Evolutionary conservation across 2,329 filamentous ascomycete genomes (phyloP), one percentile per base, ranked within the genome.

Genomic region (Talaromyces sp.): DNA sequence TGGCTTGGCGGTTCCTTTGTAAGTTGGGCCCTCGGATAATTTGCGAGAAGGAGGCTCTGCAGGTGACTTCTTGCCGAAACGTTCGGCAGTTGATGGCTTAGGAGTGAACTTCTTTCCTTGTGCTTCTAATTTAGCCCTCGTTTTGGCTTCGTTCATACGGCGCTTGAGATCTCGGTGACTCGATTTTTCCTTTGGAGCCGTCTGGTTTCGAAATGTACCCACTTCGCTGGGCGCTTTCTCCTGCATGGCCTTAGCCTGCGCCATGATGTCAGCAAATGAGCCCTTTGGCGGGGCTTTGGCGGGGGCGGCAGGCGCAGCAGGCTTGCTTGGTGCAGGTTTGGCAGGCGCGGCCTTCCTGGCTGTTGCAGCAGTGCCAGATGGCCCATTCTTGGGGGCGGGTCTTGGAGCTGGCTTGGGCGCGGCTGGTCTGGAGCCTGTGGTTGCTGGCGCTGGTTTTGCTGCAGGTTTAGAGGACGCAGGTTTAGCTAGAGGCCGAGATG

Each of bases 211-310:
- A 66, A 85, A 80, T 40, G 78, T 73, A 35, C 81, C 82, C 33
- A 81, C 68, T 49, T 70, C 61, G 33, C 75, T 68, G 20, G 76
- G 70, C 13, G 75, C 75, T 57, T 76, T 73, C 46, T 79, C 71
- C 63, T 75, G 77, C 51, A 77, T 76, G 44, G 80, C 80, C 65
- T 85, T 82, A 40, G 84, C 85, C 60, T 79, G 77, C 52, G 77
- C 77, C 70, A 87, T 77, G 39, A 86, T 76, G 45, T 83, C 83
- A 39, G 82, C 79, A 67, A 81, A 87, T 1, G 81, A 83, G 24
- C 82, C 81, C 61, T 80, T 82, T 54, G 82, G 82, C 5, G 81
- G 80, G 4, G 79, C 70, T 49, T 76, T 77, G 20, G 70, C 66
- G 10, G 66, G 67, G 24, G 36, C 10, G n/a, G 22, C 36, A 14